These are phyloP conservation scores for Talaromyces funiculosus DNA, from an alignment of 2,329 filamentous ascomycete genomes.

Conservation along the genomic window DNA sequence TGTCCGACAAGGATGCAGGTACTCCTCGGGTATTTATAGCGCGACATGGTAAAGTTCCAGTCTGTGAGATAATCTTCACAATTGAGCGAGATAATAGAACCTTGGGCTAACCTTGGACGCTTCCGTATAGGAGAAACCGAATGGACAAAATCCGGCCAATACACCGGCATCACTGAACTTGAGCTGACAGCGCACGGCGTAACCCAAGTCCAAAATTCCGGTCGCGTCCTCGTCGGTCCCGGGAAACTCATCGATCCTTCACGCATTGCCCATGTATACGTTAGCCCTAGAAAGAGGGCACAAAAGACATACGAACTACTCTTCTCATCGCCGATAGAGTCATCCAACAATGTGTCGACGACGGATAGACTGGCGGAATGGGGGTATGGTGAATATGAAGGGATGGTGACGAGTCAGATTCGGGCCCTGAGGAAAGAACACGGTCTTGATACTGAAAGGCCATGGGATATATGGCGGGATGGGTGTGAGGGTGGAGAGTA, in stretches of 20 bases:
- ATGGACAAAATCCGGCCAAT: constrained; percentile 45
- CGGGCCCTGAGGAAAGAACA: constrained; percentile 39
- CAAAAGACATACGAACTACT: constrained; percentile 46
- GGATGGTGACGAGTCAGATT: constrained; percentile 50
- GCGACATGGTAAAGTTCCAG: constrained; percentile 31
- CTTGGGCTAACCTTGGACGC: neutral
- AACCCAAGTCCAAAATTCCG: constrained; percentile 43
- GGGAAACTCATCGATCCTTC: constrained; percentile 49
- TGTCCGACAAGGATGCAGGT: constrained; percentile 34
- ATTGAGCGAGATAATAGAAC: too few species aligned
- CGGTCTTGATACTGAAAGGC: constrained; percentile 44
- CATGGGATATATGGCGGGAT: constrained; percentile 56
- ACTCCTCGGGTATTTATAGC: constrained; percentile 36
- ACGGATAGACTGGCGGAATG: constrained; percentile 54
- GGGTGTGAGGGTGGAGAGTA: constrained; percentile 55
- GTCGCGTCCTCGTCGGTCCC: constrained; percentile 44
- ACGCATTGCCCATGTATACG: constrained; percentile 44
- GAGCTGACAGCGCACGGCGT: constrained; percentile 38
- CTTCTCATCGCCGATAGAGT: constrained; percentile 19
- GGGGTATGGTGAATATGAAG: constrained; percentile 61
- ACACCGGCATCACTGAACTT: constrained; percentile 43
- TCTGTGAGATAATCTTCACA: neutral
- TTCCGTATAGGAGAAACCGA: constrained; percentile 33
- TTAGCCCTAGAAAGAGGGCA: constrained; percentile 48
- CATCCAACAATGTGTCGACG: constrained; percentile 36